phyloP scores from a whole-genome alignment of 495 filamentous ascomycete genomes.

The Oidiodendron maius region DNA sequence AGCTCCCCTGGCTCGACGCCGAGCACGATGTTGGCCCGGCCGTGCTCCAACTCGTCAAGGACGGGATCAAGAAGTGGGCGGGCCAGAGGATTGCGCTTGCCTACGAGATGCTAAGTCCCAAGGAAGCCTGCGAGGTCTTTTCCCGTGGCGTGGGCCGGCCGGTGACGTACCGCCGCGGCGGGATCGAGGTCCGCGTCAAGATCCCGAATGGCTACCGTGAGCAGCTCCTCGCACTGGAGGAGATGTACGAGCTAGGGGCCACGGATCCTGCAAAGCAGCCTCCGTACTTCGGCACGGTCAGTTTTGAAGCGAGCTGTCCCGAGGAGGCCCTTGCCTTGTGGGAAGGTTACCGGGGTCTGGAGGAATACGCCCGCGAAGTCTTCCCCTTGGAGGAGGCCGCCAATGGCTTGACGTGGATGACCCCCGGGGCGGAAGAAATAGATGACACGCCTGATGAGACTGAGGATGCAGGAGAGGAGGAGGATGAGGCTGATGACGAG shows the following conservation, averaged over 20 bases:
- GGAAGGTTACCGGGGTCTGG: slow-evolving; percentile 85
- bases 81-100: slow-evolving; percentile 73
- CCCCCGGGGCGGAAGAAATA: slow-evolving; percentile 33
- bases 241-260: slow-evolving; percentile 53
- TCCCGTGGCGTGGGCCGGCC: slow-evolving; percentile 68
- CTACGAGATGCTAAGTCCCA: slow-evolving; percentile 82
- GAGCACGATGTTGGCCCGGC: slow-evolving; percentile 97
- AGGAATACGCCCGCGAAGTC: slow-evolving; percentile 93
- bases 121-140: slow-evolving; percentile 76
- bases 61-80: slow-evolving; percentile 79
- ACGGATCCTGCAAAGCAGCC: slow-evolving; percentile 48
- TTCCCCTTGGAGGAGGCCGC: slow-evolving; percentile 92
- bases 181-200: slow-evolving; percentile 78
- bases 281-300: slow-evolving; percentile 47
- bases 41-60: slow-evolving; percentile 91
- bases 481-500: slow-evolving; percentile 35
- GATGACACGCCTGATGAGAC: slow-evolving; percentile 10
- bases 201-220: slow-evolving; percentile 86
- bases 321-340: slow-evolving; percentile 71
- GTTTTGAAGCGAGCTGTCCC: slow-evolving; percentile 55
- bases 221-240: slow-evolving; percentile 71
- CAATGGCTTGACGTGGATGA: slow-evolving; percentile 93
- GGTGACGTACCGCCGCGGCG: slow-evolving; percentile 68
- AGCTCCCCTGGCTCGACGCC: slow-evolving; percentile 93
- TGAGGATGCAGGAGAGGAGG: slow-evolving; percentile 2